Evolutionary conservation across 2,329 filamentous ascomycete genomes (phyloP), one percentile per base, ranked within the genome.

Genomic region (Verticillium nonalfalfae): DNA sequence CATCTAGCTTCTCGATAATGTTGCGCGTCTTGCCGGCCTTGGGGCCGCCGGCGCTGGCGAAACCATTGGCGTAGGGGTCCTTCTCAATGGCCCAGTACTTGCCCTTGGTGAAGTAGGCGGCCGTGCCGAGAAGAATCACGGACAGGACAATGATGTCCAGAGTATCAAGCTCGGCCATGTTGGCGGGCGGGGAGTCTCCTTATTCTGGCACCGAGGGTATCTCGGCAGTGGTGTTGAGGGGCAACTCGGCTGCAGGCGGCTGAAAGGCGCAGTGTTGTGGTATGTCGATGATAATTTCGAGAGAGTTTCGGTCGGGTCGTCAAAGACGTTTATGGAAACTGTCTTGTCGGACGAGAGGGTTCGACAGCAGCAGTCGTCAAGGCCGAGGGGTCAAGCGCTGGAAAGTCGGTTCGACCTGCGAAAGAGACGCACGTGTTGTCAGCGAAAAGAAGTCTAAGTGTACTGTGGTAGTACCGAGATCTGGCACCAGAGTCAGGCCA

Each of bases 31-130:
- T 93, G 68, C 89, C 91, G 10, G 90, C 83, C 79, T 91, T 96
- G 66, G 83, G 82, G 76, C 84, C 85, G 75, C 85, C 86, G 72
- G 85, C 85, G 73, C 85, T 87, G 69, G 88, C 82, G 69, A 92
- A 86, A 59, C 90, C 86, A 70, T 82, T 85, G 67, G 91, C 90
- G 76, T 97, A 97, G 31, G 94, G 91, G 74, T 97, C 93, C 73
- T 95, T 95, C 67, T 85, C 84, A 59, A 96, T 84, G 34, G 85
- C 93, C 93, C 93, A 99, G 76, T 95, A 88, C 66, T 89, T 95
- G 71, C 95, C 95, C 75, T 99, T 99, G 68, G 95, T 98, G 79
- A 99, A 96, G 79, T 98, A 99, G 72, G 94, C 95, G 64, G 93
- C 74, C 57, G 93, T 97, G 67, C 92, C 95, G 62, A 96, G 75